phyloP scores from a whole-genome alignment of 2,329 filamentous ascomycete genomes.

The Pseudogymnoascus sp. region DNA sequence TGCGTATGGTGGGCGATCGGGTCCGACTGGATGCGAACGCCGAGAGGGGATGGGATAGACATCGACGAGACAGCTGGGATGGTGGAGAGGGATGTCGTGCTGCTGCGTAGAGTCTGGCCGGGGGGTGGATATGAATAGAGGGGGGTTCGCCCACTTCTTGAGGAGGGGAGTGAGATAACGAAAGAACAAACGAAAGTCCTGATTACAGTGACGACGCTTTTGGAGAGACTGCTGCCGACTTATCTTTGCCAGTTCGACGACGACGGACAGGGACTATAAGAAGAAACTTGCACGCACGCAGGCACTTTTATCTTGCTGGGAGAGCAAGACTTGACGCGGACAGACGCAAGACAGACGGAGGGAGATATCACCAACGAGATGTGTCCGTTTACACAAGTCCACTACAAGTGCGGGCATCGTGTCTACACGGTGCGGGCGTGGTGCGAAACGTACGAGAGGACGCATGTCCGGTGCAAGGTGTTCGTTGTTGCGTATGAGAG shows the following conservation, averaged over 20 bases:
- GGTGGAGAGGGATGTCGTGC: background rate
- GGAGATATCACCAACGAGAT: conserved; percentile 28
- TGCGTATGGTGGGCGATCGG: background rate
- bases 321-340: background rate
- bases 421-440: conserved; percentile 47
- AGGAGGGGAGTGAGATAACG: background rate
- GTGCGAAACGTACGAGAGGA: conserved; percentile 41
- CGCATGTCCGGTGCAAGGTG: conserved; percentile 45
- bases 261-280: background rate
- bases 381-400: conserved; percentile 52
- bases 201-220: background rate
- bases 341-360: background rate
- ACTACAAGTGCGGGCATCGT: conserved; percentile 46
- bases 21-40: background rate
- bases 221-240: background rate
- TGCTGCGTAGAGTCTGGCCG: background rate
- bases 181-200: background rate
- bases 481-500: conserved; percentile 38
- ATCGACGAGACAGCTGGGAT: background rate
- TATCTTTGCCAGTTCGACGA: background rate
- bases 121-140: conserved; percentile 1
- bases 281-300: background rate
- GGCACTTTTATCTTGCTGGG: background rate
- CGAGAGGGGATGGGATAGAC: background rate
- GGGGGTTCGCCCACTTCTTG: background rate